These are phyloP conservation scores for Agrocybe pediades DNA, from an alignment of 768 basidiomycete species.

Conservation along the genomic window DNA sequence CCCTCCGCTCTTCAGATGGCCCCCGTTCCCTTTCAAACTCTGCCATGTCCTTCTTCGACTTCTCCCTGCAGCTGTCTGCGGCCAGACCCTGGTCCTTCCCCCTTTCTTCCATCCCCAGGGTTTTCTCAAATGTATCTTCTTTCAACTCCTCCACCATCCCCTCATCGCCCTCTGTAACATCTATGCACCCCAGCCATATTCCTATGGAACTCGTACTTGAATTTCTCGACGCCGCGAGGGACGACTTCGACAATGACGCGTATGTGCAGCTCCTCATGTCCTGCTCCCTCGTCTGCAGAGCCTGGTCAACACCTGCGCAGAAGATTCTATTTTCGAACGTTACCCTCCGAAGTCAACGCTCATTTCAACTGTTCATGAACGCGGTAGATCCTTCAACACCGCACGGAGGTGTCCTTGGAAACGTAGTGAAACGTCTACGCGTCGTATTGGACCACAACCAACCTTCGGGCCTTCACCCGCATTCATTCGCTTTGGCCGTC, in stretches of 20 bases:
- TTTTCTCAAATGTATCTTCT: slow-evolving; percentile 39
- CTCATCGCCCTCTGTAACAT: slow-evolving; percentile 19
- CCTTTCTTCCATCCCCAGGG: slow-evolving; percentile 28
- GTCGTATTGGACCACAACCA: slow-evolving; percentile 71
- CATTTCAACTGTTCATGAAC: slow-evolving; percentile 53
- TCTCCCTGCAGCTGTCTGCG: slow-evolving; percentile 28
- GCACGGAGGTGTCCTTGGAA: slow-evolving; percentile 52
- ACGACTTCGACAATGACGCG: slow-evolving; percentile 34
- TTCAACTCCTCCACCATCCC: slow-evolving; percentile 25
- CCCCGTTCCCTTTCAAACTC: slow-evolving; percentile 12
- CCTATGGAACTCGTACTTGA: slow-evolving; percentile 66
- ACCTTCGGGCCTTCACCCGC: slow-evolving; percentile 54
- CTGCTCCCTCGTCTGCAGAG: slow-evolving; percentile 65
- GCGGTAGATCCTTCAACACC: slow-evolving; percentile 49
- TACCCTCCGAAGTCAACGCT: slow-evolving; percentile 51
- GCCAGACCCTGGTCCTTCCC: slow-evolving; percentile 17
- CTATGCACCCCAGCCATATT: slow-evolving; percentile 28
- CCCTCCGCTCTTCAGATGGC: slow-evolving; percentile 14
- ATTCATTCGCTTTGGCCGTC: slow-evolving; percentile 60
- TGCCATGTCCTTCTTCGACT: slow-evolving; percentile 31
- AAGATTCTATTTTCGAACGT: slow-evolving; percentile 64
- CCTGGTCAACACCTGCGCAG: slow-evolving; percentile 68
- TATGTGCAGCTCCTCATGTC: slow-evolving; percentile 46
- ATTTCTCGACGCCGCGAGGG: slow-evolving; percentile 61
- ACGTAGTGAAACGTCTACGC: slow-evolving; percentile 54